Evolutionary conservation across 1,284 basidiomycete genomes (phyloP).

Genomic region (Xerocomus minutiporus): DNA sequence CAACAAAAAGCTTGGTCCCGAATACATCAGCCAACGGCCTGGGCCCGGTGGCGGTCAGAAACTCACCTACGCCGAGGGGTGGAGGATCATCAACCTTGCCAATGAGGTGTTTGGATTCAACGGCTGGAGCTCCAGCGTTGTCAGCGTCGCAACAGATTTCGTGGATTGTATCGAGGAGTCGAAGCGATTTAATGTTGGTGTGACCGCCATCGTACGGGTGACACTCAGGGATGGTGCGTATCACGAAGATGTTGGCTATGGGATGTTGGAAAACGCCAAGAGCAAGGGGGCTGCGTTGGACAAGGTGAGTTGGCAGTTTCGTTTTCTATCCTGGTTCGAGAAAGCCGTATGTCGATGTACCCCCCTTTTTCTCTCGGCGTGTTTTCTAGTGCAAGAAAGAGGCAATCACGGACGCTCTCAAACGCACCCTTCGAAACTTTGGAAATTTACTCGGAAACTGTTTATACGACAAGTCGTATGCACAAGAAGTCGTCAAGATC

Average conservation of each 20-base stretch:
- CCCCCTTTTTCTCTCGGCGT: background rate
- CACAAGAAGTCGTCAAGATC: constrained; percentile 81
- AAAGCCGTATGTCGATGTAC: constrained; percentile 2
- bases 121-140: constrained; percentile 89
- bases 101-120: constrained; percentile 99
- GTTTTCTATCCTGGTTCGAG: background rate
- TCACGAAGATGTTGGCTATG: constrained; percentile 94
- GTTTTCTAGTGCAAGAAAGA: constrained; percentile 89
- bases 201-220: constrained; percentile 83
- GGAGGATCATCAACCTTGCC: constrained; percentile 94
- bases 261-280: constrained; percentile 79
- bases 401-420: constrained; percentile 91
- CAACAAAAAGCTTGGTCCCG: constrained; percentile 86
- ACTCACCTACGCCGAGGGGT: constrained; percentile 94
- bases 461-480: constrained; percentile 89
- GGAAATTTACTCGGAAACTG: constrained; percentile 95
- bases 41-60: constrained; percentile 85
- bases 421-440: constrained; percentile 87
- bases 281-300: constrained; percentile 86
- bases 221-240: constrained; percentile 84
- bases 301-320: constrained; percentile 58
- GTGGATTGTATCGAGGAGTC: constrained; percentile 69
- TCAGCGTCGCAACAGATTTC: constrained; percentile 73
- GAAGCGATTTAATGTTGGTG: constrained; percentile 68
- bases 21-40: constrained; percentile 86